These are phyloP conservation scores for Alternaria tenuissima DNA, from an alignment of 2,329 filamentous ascomycete species.

Conservation along the genomic window DNA sequence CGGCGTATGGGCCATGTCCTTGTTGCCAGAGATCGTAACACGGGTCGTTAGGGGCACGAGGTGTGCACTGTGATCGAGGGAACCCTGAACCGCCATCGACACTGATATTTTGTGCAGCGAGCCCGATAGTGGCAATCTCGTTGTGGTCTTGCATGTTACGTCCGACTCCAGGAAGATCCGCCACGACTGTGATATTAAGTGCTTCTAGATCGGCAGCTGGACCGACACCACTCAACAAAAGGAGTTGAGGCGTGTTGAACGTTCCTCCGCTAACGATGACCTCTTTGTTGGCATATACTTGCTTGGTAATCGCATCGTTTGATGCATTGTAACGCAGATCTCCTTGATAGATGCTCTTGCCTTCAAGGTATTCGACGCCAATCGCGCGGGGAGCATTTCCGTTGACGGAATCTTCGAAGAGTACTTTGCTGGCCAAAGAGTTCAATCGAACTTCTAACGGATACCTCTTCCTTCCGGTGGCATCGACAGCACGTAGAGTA, in stretches of 20 bases:
- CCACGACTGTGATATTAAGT: conserved; percentile 61
- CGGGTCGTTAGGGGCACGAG: not conserved
- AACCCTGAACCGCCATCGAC: not conserved
- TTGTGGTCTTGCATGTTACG: not conserved
- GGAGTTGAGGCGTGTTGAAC: conserved; percentile 69
- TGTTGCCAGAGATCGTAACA: not conserved
- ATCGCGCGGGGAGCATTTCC: conserved; percentile 54
- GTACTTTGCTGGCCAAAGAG: not conserved
- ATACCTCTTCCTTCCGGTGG: conserved; percentile 50
- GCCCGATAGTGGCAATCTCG: not conserved
- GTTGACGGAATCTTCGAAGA: conserved; percentile 17
- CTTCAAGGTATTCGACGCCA: conserved; percentile 51
- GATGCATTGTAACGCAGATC: conserved; percentile 46
- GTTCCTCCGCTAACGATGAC: conserved; percentile 55
- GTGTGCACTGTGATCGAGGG: not conserved
- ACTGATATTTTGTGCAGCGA: not conserved
- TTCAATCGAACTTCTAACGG: conserved; percentile 62
- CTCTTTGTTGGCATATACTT: conserved; percentile 28
- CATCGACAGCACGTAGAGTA: not conserved
- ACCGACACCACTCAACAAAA: conserved; percentile 70
- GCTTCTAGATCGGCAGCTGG: conserved; percentile 60
- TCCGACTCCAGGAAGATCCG: conserved; percentile 31
- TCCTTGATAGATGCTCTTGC: conserved; percentile 50
- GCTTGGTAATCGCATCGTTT: conserved; percentile 37
- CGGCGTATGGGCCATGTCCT: not conserved